Evolutionary conservation across 23 red algal genomes (phyloP).

Genomic region (Pyropia yezoensis): DNA sequence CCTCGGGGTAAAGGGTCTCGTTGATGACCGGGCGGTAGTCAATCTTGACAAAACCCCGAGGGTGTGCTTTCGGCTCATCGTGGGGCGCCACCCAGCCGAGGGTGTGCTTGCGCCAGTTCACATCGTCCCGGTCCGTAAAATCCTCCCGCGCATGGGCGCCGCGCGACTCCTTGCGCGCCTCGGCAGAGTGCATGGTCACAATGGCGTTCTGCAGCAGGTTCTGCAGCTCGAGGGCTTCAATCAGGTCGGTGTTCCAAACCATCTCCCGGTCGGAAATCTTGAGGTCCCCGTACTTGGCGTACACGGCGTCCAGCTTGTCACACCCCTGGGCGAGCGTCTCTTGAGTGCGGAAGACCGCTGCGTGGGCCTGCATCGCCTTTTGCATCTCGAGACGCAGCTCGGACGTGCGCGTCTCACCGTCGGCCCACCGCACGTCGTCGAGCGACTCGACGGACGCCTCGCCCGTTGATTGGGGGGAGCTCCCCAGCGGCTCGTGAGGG

Average conservation of each 20-base stretch:
- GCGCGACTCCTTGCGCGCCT: conserved; percentile 81
- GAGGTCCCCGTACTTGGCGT: conserved; percentile 53
- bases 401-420: conserved; percentile 53
- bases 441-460: conserved; percentile 82
- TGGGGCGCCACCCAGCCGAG: conserved; percentile 53
- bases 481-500: conserved; percentile 32
- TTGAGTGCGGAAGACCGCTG: conserved; percentile 78
- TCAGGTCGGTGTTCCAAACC: conserved; percentile 92
- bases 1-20: conserved; percentile 56
- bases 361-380: conserved; percentile 86
- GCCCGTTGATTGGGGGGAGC: conserved; percentile 9
- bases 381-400: conserved; percentile 83
- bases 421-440: conserved; percentile 63
- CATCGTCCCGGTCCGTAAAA: conserved; percentile 80
- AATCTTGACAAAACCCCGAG: conserved; percentile 52
- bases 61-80: conserved; percentile 11
- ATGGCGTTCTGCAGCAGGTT: conserved; percentile 94
- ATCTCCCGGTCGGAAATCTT: conserved; percentile 71
- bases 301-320: conserved; percentile 71
- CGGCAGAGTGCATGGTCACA: conserved; percentile 86
- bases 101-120: conserved; percentile 94
- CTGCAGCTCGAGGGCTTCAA: conserved; percentile 87
- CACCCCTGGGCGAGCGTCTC: conserved; percentile 68
- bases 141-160: conserved; percentile 93
- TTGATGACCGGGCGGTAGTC: conserved; percentile 88